phyloP scores from a whole-genome alignment of 2,329 filamentous ascomycete species.

The Xylaria arbuscula region DNA sequence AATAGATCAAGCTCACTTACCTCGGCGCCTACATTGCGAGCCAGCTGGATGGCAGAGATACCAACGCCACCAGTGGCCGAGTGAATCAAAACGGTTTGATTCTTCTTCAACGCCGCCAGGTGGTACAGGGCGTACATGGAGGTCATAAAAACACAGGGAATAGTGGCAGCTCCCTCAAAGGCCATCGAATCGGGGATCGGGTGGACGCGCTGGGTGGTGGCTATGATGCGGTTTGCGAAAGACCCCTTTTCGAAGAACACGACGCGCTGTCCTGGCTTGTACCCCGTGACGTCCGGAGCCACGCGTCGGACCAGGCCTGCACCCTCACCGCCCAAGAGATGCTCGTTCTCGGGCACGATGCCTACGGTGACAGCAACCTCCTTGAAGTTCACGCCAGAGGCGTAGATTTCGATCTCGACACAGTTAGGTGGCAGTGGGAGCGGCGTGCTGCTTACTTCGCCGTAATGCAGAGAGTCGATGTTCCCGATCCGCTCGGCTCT shows the following conservation, averaged over 20 bases:
- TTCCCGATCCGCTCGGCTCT: too few relatives aligned
- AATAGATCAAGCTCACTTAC: too few relatives aligned
- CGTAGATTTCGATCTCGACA: too few relatives aligned
- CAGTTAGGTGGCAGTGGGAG: too few relatives aligned
- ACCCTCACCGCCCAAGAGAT: constrained; percentile 19
- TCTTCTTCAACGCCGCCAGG: constrained; percentile 5
- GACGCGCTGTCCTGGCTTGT: constrained; percentile 3
- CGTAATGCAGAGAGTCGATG: too few relatives aligned
- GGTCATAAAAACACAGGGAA: constrained; percentile 18
- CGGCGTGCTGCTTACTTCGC: too few relatives aligned
- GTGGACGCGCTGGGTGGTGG: not conserved
- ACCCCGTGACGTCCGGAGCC: not conserved
- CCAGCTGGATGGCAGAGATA: constrained; percentile 34
- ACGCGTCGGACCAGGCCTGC: constrained; percentile 15
- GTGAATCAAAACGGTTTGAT: constrained; percentile 34
- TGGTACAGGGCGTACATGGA: constrained; percentile 13
- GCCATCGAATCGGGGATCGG: constrained; percentile 17
- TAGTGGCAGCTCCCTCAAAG: constrained; percentile 32
- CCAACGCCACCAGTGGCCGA: constrained; percentile 38
- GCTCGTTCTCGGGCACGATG: constrained; percentile 21
- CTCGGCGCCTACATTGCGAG: constrained; percentile 27
- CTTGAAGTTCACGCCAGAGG: constrained; percentile 31
- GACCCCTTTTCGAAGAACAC: constrained; percentile 7
- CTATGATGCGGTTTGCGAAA: constrained; percentile 13
- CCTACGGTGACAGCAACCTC: constrained; percentile 17